Base-by-base conservation (phyloP, 1,139 yeast species). In the Maudiozyma humilis region DNA sequence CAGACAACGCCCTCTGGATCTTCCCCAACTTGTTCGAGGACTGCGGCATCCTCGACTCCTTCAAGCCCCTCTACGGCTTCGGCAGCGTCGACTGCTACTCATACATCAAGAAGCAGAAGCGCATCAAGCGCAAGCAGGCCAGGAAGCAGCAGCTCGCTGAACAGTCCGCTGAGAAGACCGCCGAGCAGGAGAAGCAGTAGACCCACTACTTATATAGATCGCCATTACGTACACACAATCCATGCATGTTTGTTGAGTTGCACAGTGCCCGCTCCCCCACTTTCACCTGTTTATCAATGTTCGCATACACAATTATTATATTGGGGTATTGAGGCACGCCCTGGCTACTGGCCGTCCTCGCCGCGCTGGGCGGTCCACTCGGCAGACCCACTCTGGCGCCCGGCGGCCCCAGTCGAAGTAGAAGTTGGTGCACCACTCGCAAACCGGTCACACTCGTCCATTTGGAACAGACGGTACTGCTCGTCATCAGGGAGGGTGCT, bases 1-100 rank as follows among this genome's bases (percentile, higher is more conserved):
- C 30, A 17, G 27, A 10, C n/a, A 31, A 20, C 14, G 93, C 93
- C 4, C 74, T 93, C 60, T 91, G 99, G 98, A 65, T 91, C 42
- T 91, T 86, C 73, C 99, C 99, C 47, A 91, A 91, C 63, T 71
- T 91, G 61, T 91, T 89, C 66, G 98, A 82, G 49, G 99, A 91
- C 61, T 89, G 94, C 55, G 96, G 97, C 20, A 85, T 93, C 51
- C 63, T 91, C 51, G 97, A 89, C 50, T 83, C 95, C 70, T 91
- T 93, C 70, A 74, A 75, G 53, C 99, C 99, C 2, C 55, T 82
- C 6, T 91, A 85, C 62, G 94, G 79, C 5, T 91, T 95, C 89
- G 88, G 87, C 56, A 85, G 74, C 44, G 53, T 52, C 38, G 63
- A 62, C n/a, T 56, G 57, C 43, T 57, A 59, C 55, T 53, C 62